Base-by-base conservation (phyloP, 2,329 filamentous ascomycete species). In the Dactylellina drechsleri region DNA sequence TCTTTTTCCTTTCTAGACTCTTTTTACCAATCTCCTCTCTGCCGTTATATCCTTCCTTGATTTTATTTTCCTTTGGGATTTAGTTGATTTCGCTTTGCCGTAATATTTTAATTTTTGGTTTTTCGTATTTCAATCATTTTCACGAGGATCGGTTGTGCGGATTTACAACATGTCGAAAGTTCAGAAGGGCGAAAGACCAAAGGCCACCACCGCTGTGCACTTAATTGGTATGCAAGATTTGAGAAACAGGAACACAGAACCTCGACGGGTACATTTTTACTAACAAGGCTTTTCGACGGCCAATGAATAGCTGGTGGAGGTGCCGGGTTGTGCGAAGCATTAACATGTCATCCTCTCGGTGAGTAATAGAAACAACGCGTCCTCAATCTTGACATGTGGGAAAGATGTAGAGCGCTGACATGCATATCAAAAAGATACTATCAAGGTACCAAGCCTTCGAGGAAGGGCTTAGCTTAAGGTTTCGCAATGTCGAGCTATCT, bases 301-400 rank as follows among this genome's bases (percentile, higher is more conserved):
- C 45, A 79, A 71, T 71, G 10, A 64, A 66, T 79, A 96, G 95
- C 95, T 82, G 95, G 95, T 82, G 95, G 95, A 82, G 92, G 92
- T 83, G 95, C 95, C 79, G 95, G 95, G 81, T 97, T 98, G 94
- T 98, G 98, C 93, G 95, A 99, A 84, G 95, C 95, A 57, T 89
- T 99, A 77, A 93, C 86, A 64, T 99, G 95, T 83, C 95, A 99
- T 85, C 95, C 95, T 77, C 87, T 98, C 72, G 91, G 91, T 94
- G 86, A 80, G 86, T 79, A 36, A 36, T 36, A 26, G 71, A 64
- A 49, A 47, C 70, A 67, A 64, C 71, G 57, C 62, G 64, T 12
- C 23, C 65, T 60, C 57, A 68, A 65, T 66, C 53, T 18, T 57
- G 43, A 53, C 28, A 59, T 26, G 40, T 36, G 28, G 23, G 15